Base-by-base conservation (phyloP, 176 grass and related monocot genomes). In the Raddia distichophylla region DNA sequence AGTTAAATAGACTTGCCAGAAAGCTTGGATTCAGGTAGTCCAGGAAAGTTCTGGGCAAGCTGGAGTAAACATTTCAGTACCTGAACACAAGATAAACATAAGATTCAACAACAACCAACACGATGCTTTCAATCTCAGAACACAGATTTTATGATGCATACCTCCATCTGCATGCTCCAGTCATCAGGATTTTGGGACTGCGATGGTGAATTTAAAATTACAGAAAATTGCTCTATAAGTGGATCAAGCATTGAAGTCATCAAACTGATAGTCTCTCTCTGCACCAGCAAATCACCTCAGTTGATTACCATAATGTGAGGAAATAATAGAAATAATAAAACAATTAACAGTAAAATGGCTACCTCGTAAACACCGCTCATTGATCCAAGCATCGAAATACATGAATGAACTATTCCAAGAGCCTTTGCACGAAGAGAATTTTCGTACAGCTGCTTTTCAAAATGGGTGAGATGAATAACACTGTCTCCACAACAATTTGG, bases 341-440 rank as follows among this genome's bases (percentile, higher is more conserved):
- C 42, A 81, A 59, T 63, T 81, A 73, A 55, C 18, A 66, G 48
- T 60, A 78, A 14, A 70, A 12, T 17, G 4, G 37, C 46, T 83
- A 94, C 95, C 95, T 93, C 88, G 82, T 98, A 98, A 67, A 98
- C 84, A 84, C 92, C 95, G 53, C 90, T 91, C 95, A 98, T 98
- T 67, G 92, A 93, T 60, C 92, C 95, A 74, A 98, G 86, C 86
- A 98, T 86, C 52, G 92, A 98, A 87, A 98, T 92, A 87, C 92
- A 98, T 62, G 90, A 90, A 89, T 93, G 95, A 77, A 90, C 70
- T 80, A 98, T 94, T 78, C 90, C 84, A 87, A 98, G 79, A 87
- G 92, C 90, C 86, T 98, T 98, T 81, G 86, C 84, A 18, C 90
- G 88, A 85, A 98, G 45, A 70, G 90, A 89, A 64, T 91, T 98